Base-by-base conservation (phyloP, 2,329 filamentous ascomycete species). In the Penicillium sp. region DNA sequence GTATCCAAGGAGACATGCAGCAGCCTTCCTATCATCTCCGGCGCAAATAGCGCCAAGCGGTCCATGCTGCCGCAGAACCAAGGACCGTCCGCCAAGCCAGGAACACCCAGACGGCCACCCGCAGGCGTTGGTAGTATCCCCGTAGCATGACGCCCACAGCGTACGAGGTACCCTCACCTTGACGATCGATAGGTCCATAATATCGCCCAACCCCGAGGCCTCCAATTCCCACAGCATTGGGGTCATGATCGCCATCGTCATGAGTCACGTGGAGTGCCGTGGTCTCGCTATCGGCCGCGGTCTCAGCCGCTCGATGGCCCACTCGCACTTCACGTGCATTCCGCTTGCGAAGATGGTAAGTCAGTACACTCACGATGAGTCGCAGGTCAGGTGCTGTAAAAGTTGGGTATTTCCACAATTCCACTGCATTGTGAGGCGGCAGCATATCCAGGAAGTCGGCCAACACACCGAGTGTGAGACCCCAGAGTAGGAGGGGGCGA, bases 381-480 rank as follows among this genome's bases (percentile, higher is more conserved):
- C 78, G 72, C 3, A 86, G 72, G 57, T 86, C 84, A 48, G 73
- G 74, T 1, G 78, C 74, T 0, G 82, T 84, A 60, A 86, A 86
- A 1, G 81, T 86, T 0, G 84, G 84, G 58, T 85, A 85, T 28
- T 76, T 77, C 82, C 83, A 86, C 26, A 85, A 64, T 32, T 78
- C 69, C 4, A 85, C 74, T 2, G 81, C 77, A 45, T 78, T 80
- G 53, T 76, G 72, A 1, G 82, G 81, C n/a, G 83, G 83, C 4
- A 86, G 67, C 59, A 84, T 76, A 53, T 86, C 82, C 25, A 86
- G 72, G 53, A 86, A 82, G 64, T 87, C 84, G 12, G 80, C 80
- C 35, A 86, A 66, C 29, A 87, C 79, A 4, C 83, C 83, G 1
- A 86, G 70, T 0, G 84, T 86, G 32, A 87, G 64, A 0, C 84